Evolutionary conservation across 2,329 filamentous ascomycete species (phyloP), one percentile per base, ranked within the genome.

Genomic region (Graphilbum fragrans): DNA sequence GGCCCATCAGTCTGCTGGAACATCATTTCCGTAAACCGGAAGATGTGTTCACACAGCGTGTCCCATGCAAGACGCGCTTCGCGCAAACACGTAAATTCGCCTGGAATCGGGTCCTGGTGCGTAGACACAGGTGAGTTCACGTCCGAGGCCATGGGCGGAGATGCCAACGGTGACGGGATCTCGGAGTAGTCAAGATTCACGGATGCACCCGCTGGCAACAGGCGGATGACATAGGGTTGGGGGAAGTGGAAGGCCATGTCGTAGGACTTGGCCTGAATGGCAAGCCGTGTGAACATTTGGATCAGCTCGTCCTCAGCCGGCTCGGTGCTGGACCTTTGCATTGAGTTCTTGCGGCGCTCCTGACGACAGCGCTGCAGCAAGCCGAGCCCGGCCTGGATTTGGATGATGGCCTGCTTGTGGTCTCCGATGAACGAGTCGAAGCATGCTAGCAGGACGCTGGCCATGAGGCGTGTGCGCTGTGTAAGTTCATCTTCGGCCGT

Each of bases 181-280:
- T 10, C 29, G 29, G 8, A 9, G 14, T 5, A 10, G 29, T 31
- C 29, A 16, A 16, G 11, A 5, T 10, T 5, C 29, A 16, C n/a
- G 29, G 29, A 27, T 12, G 23, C 6, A 5, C 31, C n/a, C 6
- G 20, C 14, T 45, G 67, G 60, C 1, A 64, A 66, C 10, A 74
- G 60, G 6, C 65, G 66, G 45, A 80, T 72, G 7, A 79, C 74
- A 42, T 69, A 77, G 1, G 75, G 74, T 23, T 74, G 65, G 1
- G 75, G 75, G 45, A 80, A 79, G 53, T 80, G 76, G 51, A 80
- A 80, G 25, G 76, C 76, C 73, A 80, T 74, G 50, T 80, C 76
- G 52, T 80, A 80, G 1, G 74, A 78, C 52, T 80, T 80, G 35
- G 76, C 76, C 53, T 80, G 76, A 35, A 80, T 76, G 3, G 74